Conservation (phyloP, 306 rosid genomes). For the Cucurbita ficifolia region DNA sequence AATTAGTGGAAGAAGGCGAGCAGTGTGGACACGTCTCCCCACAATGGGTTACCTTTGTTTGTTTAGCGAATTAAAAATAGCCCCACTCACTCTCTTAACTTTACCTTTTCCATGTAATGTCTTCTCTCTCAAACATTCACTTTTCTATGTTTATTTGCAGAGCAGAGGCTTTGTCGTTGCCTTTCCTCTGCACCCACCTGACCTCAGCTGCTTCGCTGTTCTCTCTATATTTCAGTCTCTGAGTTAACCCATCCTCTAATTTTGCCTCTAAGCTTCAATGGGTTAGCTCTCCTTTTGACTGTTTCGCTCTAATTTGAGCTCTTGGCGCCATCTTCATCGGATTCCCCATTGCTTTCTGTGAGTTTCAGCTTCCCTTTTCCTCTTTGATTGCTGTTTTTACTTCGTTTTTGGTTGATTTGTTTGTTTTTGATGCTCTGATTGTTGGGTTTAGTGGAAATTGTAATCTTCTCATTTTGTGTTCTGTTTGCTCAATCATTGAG, state of each 20-base stretch:
- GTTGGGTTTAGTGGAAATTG: neutral
- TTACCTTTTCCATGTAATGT: neutral
- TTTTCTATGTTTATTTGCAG: neutral
- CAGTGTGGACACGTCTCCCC: constrained; percentile 4
- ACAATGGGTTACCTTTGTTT: neutral
- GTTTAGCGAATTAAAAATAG: constrained; percentile 1
- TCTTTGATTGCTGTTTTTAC: neutral
- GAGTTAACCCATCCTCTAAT: neutral
- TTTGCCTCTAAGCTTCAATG: neutral
- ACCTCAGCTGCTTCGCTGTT: neutral
- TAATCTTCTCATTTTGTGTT: neutral
- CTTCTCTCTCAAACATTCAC: constrained; percentile 2
- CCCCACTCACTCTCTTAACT: neutral
- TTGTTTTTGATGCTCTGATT: neutral
- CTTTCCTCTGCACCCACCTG: neutral
- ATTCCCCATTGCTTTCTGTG: neutral
- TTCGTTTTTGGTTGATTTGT: neutral
- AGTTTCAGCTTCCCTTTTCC: neutral
- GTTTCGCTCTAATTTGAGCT: neutral
- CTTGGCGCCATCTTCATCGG: neutral
- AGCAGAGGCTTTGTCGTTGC: neutral
- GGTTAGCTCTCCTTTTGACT: neutral
- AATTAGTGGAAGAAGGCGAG: neutral
- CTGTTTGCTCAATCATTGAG: neutral
- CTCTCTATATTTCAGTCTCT: neutral